phyloP scores from a whole-genome alignment of 805 yeast species.

The Teunomyces stri region DNA sequence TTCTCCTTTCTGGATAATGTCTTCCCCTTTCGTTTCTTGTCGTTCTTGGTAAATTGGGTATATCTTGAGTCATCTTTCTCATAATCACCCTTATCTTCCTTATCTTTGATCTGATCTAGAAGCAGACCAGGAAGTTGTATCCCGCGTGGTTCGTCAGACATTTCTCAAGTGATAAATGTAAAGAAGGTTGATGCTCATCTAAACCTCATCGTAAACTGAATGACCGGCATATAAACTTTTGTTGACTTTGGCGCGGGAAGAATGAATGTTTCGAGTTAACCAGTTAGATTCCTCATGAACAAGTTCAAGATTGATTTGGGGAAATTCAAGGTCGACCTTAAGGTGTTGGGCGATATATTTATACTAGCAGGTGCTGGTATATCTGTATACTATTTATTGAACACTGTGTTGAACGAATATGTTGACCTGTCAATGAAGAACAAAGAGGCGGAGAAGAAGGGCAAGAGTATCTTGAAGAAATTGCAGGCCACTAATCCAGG shows the following conservation, averaged over 20 bases:
- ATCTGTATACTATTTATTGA: slow-evolving; percentile 63
- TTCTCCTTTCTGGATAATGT: slow-evolving; percentile 32
- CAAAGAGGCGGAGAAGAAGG: slow-evolving; percentile 63
- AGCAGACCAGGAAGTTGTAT: slow-evolving; percentile 55
- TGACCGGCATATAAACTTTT: background rate
- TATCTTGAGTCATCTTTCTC: slow-evolving; percentile 32
- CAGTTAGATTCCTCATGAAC: slow-evolving; percentile 20
- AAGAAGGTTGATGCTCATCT: background rate
- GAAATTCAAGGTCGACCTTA: slow-evolving; percentile 37
- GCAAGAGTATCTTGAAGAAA: slow-evolving; percentile 43
- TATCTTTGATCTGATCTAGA: slow-evolving; percentile 48
- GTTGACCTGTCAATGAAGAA: slow-evolving; percentile 36
- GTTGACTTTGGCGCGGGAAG: too few species aligned
- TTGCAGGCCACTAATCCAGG: slow-evolving; percentile 54
- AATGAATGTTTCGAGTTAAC: too few species aligned
- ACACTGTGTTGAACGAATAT: slow-evolving; percentile 36
- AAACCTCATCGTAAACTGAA: background rate
- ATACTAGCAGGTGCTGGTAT: slow-evolving; percentile 59
- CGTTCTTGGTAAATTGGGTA: slow-evolving; percentile 9
- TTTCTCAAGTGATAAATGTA: background rate
- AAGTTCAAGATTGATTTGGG: slow-evolving; percentile 35
- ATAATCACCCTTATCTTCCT: slow-evolving; percentile 43
- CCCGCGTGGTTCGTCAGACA: slow-evolving; percentile 32
- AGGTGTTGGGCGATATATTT: slow-evolving; percentile 41
- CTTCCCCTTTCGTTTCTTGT: slow-evolving; percentile 23